phyloP scores from a whole-genome alignment of 148 eudicot genomes.

The Chenopodium suecicum region DNA sequence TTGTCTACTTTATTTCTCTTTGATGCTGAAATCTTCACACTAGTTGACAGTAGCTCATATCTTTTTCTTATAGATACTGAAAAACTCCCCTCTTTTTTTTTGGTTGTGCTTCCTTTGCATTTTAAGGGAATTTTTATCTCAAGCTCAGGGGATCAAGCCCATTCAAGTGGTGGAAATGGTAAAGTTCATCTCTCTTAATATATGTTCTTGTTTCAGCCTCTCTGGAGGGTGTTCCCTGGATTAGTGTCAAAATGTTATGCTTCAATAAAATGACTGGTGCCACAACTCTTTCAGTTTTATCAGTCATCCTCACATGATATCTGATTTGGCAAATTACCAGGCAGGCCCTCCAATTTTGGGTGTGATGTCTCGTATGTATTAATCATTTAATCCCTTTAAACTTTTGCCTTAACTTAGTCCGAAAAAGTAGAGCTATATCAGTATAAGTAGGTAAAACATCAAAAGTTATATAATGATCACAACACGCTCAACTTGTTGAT shows the following conservation, averaged over 20 bases:
- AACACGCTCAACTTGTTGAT: not conserved
- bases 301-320: not conserved
- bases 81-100: not conserved
- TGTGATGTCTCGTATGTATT: not conserved
- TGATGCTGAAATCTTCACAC: not conserved
- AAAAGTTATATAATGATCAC: not conserved
- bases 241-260: not conserved
- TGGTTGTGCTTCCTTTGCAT: not conserved
- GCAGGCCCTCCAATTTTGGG: not conserved
- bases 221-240: not conserved
- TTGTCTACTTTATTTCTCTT: not conserved
- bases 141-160: conserved; percentile 52
- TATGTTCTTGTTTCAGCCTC: not conserved
- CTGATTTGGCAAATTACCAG: not conserved
- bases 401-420: not conserved
- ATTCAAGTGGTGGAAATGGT: conserved; percentile 54
- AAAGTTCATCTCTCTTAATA: conserved; percentile 11
- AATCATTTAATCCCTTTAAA: not conserved
- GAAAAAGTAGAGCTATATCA: not conserved
- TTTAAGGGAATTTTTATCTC: conserved; percentile 50
- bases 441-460: not conserved
- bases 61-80: not conserved
- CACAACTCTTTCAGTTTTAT: conserved; percentile 6
- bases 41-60: not conserved
- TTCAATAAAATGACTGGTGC: not conserved